Percentiles rank a stretch among this genome's conserved stretches.
phyloP scores from a whole-genome alignment of 495 filamentous ascomycete genomes.

The Stereocaulon alpinum region DNA sequence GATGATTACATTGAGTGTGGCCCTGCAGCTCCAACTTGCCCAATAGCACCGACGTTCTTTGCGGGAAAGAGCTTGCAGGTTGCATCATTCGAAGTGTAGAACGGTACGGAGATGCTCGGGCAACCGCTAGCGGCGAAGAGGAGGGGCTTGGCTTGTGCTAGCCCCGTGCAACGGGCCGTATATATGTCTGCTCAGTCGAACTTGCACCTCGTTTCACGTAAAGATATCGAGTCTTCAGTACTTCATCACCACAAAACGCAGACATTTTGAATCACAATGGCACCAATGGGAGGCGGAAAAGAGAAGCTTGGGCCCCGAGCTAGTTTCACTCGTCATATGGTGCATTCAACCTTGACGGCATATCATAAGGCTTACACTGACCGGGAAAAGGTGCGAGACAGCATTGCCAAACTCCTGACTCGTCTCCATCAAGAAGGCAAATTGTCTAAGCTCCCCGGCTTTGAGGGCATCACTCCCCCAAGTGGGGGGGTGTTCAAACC shows the following conservation, averaged over 20 bases:
- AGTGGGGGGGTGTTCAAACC: background rate
- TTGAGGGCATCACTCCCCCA: background rate
- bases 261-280: background rate
- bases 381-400: background rate
- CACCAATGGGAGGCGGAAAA: background rate
- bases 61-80: too few species aligned
- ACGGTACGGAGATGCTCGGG: background rate
- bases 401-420: slow-evolving; percentile 3
- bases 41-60: too few species aligned
- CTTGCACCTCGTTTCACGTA: background rate
- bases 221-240: background rate
- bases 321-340: slow-evolving; percentile 3
- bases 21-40: too few species aligned
- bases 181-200: too few species aligned
- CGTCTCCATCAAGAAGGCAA: slow-evolving; percentile 1
- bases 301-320: background rate
- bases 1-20: too few species aligned
- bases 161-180: too few species aligned
- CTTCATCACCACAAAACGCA: background rate
- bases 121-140: background rate
- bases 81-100: background rate
- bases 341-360: background rate
- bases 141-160: background rate
- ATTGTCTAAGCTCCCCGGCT: background rate
- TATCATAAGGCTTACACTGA: background rate